A percentile compares a stretch with the other conserved stretches of the same genome.
Conservation (phyloP, 2,329 filamentous ascomycete genomes). For the Phialocephala subalpina region DNA sequence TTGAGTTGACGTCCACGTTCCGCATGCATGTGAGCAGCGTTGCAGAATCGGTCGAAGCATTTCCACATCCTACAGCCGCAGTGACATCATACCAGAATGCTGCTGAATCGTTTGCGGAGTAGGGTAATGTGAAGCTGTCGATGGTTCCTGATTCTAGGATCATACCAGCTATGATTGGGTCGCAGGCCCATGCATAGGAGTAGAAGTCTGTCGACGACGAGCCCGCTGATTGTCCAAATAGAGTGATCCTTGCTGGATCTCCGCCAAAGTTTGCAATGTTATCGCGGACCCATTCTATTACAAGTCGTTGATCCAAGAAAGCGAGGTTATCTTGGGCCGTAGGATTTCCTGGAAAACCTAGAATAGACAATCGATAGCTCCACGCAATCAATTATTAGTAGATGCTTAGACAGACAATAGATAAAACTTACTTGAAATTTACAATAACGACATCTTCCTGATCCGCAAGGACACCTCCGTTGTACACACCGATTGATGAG, state of each 20-base stretch:
- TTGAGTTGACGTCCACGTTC: slow-evolving; percentile 16
- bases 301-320: slow-evolving; percentile 64
- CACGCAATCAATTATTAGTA: background rate
- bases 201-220: slow-evolving; percentile 48
- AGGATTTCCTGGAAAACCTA: slow-evolving; percentile 36
- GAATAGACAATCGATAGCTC: slow-evolving; percentile 34
- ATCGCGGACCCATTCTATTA: slow-evolving; percentile 52
- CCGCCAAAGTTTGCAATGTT: slow-evolving; percentile 49
- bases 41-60: slow-evolving; percentile 22
- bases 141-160: slow-evolving; percentile 35
- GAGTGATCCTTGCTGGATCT: slow-evolving; percentile 55
- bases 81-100: slow-evolving; percentile 29
- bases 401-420: background rate
- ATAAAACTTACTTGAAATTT: slow-evolving; percentile 50
- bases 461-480: slow-evolving; percentile 51
- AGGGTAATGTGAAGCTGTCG: slow-evolving; percentile 13
- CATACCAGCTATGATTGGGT: slow-evolving; percentile 37
- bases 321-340: slow-evolving; percentile 48
- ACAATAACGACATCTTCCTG: slow-evolving; percentile 53
- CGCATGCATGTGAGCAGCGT: slow-evolving; percentile 28
- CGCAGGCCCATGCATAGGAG: slow-evolving; percentile 27
- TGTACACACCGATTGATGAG: slow-evolving; percentile 48
- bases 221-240: slow-evolving; percentile 68
- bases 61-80: slow-evolving; percentile 31
- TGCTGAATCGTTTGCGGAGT: slow-evolving; percentile 23